Evolutionary conservation across 1,284 basidiomycete species (phyloP).

Genomic region (Prillingera fragicola): DNA sequence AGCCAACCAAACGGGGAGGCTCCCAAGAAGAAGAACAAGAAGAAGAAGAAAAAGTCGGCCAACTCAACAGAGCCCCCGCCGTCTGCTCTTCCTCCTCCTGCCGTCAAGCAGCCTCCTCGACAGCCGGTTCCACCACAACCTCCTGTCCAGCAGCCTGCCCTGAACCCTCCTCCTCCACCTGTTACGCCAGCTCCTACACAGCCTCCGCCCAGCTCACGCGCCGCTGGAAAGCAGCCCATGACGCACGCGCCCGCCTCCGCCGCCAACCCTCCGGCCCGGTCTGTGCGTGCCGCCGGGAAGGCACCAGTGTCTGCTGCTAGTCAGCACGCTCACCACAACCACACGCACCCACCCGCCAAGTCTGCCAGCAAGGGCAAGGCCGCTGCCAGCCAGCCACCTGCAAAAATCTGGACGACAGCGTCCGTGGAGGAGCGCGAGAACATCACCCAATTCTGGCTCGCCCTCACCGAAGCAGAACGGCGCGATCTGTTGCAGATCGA

Average conservation of each 20-base stretch:
- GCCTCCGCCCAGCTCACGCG: constrained; percentile 59
- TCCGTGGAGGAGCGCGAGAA: constrained; percentile 87
- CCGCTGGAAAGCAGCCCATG: constrained; percentile 73
- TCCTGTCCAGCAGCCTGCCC: constrained; percentile 23
- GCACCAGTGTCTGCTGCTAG: constrained; percentile 53
- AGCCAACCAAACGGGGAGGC: constrained; percentile 37
- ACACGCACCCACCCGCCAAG: constrained; percentile 46
- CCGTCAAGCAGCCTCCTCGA: constrained; percentile 35
- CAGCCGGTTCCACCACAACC: constrained; percentile 37
- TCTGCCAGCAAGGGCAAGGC: constrained; percentile 40
- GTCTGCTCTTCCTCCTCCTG: constrained; percentile 43
- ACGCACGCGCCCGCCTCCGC: constrained; percentile 47
- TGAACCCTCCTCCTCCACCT: constrained; percentile 38
- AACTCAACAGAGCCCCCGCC: constrained; percentile 29
- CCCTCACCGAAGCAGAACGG: constrained; percentile 79
- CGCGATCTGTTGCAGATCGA: constrained; percentile 88
- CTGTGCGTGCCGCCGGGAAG: constrained; percentile 50
- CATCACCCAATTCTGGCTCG: constrained; percentile 97
- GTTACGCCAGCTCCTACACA: constrained; percentile 43
- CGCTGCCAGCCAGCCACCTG: constrained; percentile 32
- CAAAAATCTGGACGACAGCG: constrained; percentile 76
- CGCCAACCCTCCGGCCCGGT: constrained; percentile 46
- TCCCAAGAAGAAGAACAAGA: constrained; percentile 53
- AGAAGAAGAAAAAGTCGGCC: constrained; percentile 53
- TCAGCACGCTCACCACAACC: constrained; percentile 55